Evolutionary conservation across 1,284 basidiomycete genomes (phyloP).

Genomic region (Marasmius oreades): DNA sequence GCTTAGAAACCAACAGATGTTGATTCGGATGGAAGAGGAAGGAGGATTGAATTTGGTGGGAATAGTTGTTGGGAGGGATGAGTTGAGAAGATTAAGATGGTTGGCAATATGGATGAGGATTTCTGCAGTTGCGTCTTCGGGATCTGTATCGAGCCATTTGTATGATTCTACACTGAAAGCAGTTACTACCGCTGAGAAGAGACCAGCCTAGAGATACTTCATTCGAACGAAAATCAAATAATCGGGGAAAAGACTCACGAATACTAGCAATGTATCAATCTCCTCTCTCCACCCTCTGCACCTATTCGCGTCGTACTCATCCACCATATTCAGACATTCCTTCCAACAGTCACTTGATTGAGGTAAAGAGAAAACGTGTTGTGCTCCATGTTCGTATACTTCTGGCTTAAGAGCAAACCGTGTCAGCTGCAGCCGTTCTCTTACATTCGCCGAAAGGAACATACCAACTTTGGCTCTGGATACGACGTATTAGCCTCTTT

Average conservation of each 20-base stretch:
- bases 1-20: conserved; percentile 1
- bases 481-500: too few species aligned
- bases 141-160: neutral
- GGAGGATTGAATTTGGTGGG: neutral
- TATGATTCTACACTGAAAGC: conserved; percentile 1
- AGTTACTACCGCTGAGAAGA: conserved; percentile 1
- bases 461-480: neutral
- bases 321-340: conserved; percentile 14
- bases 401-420: neutral
- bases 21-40: neutral
- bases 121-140: neutral
- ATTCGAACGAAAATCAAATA: neutral
- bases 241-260: conserved; percentile 3
- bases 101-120: neutral
- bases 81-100: neutral
- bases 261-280: conserved; percentile 12
- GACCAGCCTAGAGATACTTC: neutral
- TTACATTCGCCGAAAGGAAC: neutral
- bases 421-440: neutral
- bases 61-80: neutral
- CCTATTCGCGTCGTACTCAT: conserved; percentile 13
- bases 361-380: neutral
- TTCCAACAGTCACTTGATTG: conserved; percentile 12
- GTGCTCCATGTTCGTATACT: neutral
- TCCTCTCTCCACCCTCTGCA: conserved; percentile 14